These are phyloP conservation scores for Stropharia rugosoannulata DNA, from an alignment of 768 basidiomycete species.

Conservation along the genomic window DNA sequence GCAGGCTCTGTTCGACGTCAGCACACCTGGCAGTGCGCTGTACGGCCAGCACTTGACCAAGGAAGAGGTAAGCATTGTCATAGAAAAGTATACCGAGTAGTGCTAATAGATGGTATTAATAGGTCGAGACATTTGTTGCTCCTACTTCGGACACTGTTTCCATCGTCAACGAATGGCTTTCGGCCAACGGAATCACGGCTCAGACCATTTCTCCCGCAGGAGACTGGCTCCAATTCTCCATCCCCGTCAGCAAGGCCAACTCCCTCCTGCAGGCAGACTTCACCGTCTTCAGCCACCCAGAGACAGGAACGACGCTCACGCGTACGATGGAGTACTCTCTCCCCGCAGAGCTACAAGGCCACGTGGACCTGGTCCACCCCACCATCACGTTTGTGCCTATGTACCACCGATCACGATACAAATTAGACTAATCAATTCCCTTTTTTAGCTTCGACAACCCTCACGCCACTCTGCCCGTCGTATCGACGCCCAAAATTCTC, in stretches of 20 bases:
- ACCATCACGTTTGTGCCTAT: constrained; percentile 25
- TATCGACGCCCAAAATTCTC: constrained; percentile 6
- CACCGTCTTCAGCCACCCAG: constrained; percentile 39
- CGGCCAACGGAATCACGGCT: constrained; percentile 31
- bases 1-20: constrained; percentile 40
- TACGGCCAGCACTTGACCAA: constrained; percentile 52
- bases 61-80: constrained; percentile 25
- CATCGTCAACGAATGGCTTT: constrained; percentile 34
- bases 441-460: constrained; percentile 14
- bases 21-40: constrained; percentile 44
- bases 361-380: constrained; percentile 39
- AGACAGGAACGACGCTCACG: constrained; percentile 34
- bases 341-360: constrained; percentile 33
- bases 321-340: constrained; percentile 28
- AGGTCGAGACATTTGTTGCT: constrained; percentile 23
- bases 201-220: constrained; percentile 33
- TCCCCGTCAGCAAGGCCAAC: constrained; percentile 38
- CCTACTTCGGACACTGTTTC: constrained; percentile 34
- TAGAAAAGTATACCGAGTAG: neutral
- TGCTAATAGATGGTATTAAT: neutral
- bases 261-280: constrained; percentile 39
- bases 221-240: constrained; percentile 39
- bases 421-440: neutral
- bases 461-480: constrained; percentile 16
- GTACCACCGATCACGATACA: neutral